Conservation (phyloP, 2,329 filamentous ascomycete genomes). For the Grosmannia penicillata region DNA sequence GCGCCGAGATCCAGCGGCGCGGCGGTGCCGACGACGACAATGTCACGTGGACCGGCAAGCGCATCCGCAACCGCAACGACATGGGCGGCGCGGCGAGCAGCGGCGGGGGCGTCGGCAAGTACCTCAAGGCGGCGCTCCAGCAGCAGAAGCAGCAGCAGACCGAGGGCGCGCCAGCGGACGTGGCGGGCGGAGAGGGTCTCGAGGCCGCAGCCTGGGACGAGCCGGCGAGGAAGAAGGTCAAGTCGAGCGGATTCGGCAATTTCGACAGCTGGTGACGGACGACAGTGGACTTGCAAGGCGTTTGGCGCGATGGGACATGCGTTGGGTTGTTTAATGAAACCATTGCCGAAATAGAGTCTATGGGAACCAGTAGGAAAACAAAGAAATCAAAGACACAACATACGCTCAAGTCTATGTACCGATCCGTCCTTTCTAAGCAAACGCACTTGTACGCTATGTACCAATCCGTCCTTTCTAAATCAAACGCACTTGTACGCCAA, state of each 20-base stretch:
- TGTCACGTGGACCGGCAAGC: conserved; percentile 92
- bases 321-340: too few relatives aligned
- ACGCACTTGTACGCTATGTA: too few relatives aligned
- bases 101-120: conserved; percentile 53
- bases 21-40: conserved; percentile 77
- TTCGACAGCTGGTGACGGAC: conserved; percentile 74
- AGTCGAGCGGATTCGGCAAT: conserved; percentile 74
- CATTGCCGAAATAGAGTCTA: too few relatives aligned
- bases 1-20: conserved; percentile 44
- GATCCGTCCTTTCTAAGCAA: too few relatives aligned
- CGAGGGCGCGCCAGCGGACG: background rate
- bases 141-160: conserved; percentile 9
- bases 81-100: conserved; percentile 28
- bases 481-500: too few relatives aligned
- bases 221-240: conserved; percentile 68
- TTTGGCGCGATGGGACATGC: too few relatives aligned
- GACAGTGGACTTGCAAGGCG: background rate
- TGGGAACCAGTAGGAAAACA: too few relatives aligned
- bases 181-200: background rate
- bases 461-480: too few relatives aligned
- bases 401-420: too few relatives aligned
- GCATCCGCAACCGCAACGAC: conserved; percentile 54
- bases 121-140: conserved; percentile 47
- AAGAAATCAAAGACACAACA: too few relatives aligned
- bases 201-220: conserved; percentile 47